Evolutionary conservation across 257 asterid genomes (phyloP).

Genomic region (Sherardia arvensis): DNA sequence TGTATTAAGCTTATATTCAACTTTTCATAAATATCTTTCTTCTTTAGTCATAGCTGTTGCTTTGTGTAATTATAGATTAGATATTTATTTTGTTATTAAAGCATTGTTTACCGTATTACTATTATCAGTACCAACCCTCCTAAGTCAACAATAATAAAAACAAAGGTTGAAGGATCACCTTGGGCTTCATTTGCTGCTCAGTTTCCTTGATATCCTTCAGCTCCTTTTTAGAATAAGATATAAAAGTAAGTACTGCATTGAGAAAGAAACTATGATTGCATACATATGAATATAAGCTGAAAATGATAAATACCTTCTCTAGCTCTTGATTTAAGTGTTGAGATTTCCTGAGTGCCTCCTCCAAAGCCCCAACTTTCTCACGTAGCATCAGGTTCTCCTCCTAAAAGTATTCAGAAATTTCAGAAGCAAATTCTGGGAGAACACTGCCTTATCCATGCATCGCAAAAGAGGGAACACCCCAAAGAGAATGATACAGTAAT

Average conservation of each 20-base stretch:
- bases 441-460: background rate
- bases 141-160: slow-evolving; percentile 9
- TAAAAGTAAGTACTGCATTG: background rate
- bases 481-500: background rate
- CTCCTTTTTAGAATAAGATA: slow-evolving; percentile 45
- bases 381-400: slow-evolving; percentile 60
- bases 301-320: slow-evolving; percentile 47
- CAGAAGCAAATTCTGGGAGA: background rate
- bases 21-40: background rate
- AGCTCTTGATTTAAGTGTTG: slow-evolving; percentile 43
- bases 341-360: slow-evolving; percentile 63
- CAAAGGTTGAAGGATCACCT: slow-evolving; percentile 33
- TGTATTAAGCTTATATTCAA: background rate
- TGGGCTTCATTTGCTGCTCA: slow-evolving; percentile 84
- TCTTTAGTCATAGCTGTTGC: background rate
- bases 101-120: background rate
- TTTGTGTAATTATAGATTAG: background rate
- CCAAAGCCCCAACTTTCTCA: slow-evolving; percentile 57
- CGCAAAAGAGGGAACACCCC: background rate
- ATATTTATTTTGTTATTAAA: no score
- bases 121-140: background rate
- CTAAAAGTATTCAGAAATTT: slow-evolving; percentile 22
- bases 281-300: slow-evolving; percentile 12
- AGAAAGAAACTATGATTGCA: slow-evolving; percentile 4
- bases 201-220: slow-evolving; percentile 68